phyloP scores from a whole-genome alignment of 352 stramenopile genomes.

The Phytophthora tentaculata region DNA sequence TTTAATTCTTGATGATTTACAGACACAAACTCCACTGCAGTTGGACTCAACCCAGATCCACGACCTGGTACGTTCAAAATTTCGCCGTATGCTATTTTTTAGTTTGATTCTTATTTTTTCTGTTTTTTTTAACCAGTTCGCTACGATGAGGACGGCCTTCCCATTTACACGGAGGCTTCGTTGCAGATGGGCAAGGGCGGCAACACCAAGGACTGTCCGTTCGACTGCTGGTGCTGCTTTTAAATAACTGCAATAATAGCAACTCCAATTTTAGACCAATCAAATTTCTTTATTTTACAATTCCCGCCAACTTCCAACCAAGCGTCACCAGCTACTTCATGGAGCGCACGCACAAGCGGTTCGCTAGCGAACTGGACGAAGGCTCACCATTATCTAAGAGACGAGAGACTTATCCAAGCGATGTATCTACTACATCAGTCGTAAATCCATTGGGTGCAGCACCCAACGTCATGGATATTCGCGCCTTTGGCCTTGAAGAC shows the following conservation, averaged over 20 bases:
- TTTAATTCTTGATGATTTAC: neutral
- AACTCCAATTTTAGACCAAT: constrained; percentile 17
- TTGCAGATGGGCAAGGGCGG: constrained; percentile 87
- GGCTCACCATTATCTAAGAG: constrained; percentile 6
- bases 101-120: neutral
- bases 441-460: constrained; percentile 13
- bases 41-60: constrained; percentile 71
- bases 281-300: neutral
- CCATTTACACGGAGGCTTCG: constrained; percentile 87
- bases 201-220: constrained; percentile 86
- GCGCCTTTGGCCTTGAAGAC: constrained; percentile 80
- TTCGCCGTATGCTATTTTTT: constrained; percentile 12
- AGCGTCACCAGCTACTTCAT: constrained; percentile 5
- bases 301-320: constrained; percentile 27
- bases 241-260: constrained; percentile 28
- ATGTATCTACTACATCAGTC: neutral
- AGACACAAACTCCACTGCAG: constrained; percentile 84
- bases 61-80: constrained; percentile 59
- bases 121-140: no score
- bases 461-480: constrained; percentile 55
- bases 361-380: constrained; percentile 14
- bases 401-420: neutral
- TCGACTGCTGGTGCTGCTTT: constrained; percentile 93
- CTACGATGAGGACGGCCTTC: constrained; percentile 86
- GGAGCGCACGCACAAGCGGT: constrained; percentile 27